Evolutionary conservation across 257 asterid genomes (phyloP).

Genomic region (Paulownia fortunei): DNA sequence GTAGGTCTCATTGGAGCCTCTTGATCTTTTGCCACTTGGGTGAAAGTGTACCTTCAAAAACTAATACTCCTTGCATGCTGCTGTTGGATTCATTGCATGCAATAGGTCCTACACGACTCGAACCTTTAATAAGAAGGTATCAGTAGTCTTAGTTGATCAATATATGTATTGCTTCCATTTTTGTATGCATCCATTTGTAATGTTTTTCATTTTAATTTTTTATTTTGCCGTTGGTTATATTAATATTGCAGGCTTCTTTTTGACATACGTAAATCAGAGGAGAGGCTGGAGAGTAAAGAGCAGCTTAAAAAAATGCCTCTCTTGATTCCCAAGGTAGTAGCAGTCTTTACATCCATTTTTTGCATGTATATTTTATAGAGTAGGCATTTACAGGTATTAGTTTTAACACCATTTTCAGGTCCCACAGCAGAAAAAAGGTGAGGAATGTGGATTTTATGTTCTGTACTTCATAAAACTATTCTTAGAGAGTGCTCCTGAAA

Average conservation of each 20-base stretch:
- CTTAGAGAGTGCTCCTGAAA: constrained; percentile 62
- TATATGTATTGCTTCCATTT: not conserved
- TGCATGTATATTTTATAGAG: not conserved
- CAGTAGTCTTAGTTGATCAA: not conserved
- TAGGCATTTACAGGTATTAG: not conserved
- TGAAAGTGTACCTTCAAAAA: constrained; percentile 40
- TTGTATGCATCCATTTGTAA: not conserved
- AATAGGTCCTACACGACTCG: constrained; percentile 49
- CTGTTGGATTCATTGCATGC: constrained; percentile 68
- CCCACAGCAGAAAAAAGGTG: constrained; percentile 66
- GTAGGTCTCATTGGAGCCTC: constrained; percentile 84
- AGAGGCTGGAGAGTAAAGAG: constrained; percentile 38
- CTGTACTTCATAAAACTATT: constrained; percentile 55
- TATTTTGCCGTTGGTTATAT: not conserved
- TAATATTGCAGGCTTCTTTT: constrained; percentile 50
- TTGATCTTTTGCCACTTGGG: constrained; percentile 72
- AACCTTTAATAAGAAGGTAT: constrained; percentile 63
- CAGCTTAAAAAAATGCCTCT: constrained; percentile 51
- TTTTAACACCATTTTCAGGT: constrained; percentile 46
- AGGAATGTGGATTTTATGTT: constrained; percentile 65
- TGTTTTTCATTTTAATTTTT: not conserved
- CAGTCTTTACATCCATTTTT: constrained; percentile 5
- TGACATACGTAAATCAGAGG: constrained; percentile 46
- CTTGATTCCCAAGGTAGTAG: constrained; percentile 63
- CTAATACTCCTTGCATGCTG: constrained; percentile 61